These are phyloP conservation scores for Casaregolazyma lundiana DNA, from an alignment of 1,139 yeast species.

Conservation along the genomic window DNA sequence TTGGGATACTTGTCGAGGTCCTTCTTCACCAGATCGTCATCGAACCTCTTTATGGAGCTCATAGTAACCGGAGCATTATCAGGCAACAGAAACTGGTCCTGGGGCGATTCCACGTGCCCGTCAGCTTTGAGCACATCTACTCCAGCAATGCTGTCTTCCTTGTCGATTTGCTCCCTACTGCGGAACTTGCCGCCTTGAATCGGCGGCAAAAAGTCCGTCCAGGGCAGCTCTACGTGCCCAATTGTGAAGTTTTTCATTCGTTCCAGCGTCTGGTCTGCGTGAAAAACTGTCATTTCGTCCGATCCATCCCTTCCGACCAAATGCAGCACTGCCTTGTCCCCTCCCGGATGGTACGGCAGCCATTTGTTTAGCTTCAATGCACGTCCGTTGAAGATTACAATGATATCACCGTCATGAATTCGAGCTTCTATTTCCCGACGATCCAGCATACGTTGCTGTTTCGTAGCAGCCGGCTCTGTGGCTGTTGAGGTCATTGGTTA, in stretches of 20 bases:
- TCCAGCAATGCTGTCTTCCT: constrained; percentile 23
- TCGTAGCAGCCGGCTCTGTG: background rate
- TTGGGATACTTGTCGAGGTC: constrained; percentile 58
- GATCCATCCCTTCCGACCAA: constrained; percentile 88
- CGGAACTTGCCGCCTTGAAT: constrained; percentile 73
- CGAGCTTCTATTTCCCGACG: constrained; percentile 41
- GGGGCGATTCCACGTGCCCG: background rate
- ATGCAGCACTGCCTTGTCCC: constrained; percentile 77
- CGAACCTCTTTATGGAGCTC: constrained; percentile 51
- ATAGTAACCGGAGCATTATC: constrained; percentile 43
- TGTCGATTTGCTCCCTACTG: constrained; percentile 23
- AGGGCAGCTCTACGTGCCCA: constrained; percentile 56
- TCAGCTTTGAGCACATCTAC: constrained; percentile 24
- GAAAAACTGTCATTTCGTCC: constrained; percentile 83
- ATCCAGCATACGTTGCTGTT: constrained; percentile 1
- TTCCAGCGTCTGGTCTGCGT: constrained; percentile 52
- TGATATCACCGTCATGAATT: constrained; percentile 62
- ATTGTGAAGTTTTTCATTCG: constrained; percentile 53
- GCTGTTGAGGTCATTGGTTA: background rate
- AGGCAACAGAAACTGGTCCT: constrained; percentile 8
- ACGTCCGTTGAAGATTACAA: constrained; percentile 58
- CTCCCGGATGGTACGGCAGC: constrained; percentile 81
- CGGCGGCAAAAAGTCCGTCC: constrained; percentile 81
- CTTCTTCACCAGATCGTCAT: constrained; percentile 47
- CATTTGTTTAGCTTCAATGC: constrained; percentile 68